Base-by-base conservation (phyloP, 2,329 filamentous ascomycete genomes). In the Diaporthe ampelina region DNA sequence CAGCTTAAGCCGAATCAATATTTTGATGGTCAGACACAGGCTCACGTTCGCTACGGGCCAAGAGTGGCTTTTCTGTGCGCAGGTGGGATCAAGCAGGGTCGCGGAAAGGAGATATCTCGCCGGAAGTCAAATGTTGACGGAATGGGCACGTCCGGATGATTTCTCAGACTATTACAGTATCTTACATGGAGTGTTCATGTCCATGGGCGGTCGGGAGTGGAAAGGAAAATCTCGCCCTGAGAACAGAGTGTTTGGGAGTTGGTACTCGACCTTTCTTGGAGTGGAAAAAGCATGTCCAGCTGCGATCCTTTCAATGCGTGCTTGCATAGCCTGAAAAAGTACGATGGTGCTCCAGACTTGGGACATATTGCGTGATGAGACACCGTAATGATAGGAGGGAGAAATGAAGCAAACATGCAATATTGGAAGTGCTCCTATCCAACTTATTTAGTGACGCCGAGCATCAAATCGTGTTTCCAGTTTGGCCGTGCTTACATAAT, bases 221-320 rank as follows among this genome's bases (percentile, higher is more conserved):
- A 13, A 40, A 37, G 40, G 48, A 52, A 68, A 24, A 68, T 7
- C 32, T 6, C 32, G 37, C 11, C 32, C 15, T 17, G 32, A 26
- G 48, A 37, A 40, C 37, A 11, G 37, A 54, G 63, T 68, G 48
- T 68, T 19, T 37, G 48, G 8, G 32, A 40, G 45, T 8, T 40
- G 32, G 35, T 48, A 29, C 10, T 29, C 40, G 63, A 26, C n/a
- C 48, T 68, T 68, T 21, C 8, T 67, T 37, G 11, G 63, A 8
- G 29, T 26, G 29, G 43, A n/a, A 68, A 40, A 68, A 68, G 63
- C 63, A 68, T 54, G 48, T 68, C 48, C 8, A 19, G 63, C 48
- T 68, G 63, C 37, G n/a, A 40, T 40, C 4, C 24, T 52, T 37
- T 11, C 21, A 37, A 21, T 68, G 15, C 21, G 17, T 54, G 48